Percentiles rank a stretch among this genome's conserved stretches.
Evolutionary conservation across 2,329 filamentous ascomycete genomes (phyloP).

Genomic region (Colletotrichum sp.): DNA sequence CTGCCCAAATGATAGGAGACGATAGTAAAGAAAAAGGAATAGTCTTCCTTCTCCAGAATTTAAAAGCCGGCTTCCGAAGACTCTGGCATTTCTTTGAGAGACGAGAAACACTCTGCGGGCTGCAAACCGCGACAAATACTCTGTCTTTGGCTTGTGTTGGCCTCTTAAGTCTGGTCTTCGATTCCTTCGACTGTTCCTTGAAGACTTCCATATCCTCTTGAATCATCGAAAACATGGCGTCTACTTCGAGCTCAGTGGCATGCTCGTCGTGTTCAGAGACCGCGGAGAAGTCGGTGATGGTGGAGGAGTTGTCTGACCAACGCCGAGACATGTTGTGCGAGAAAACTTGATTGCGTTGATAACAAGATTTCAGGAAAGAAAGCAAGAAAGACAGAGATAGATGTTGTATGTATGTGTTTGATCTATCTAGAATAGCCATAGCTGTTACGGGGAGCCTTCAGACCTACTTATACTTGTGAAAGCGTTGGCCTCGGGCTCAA

Average conservation of each 20-base stretch:
- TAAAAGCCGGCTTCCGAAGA: not conserved
- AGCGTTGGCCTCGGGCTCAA: too few relatives aligned
- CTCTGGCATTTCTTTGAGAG: not conserved
- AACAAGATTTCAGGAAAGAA: too few relatives aligned
- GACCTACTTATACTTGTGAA: too few relatives aligned
- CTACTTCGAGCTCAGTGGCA: not conserved
- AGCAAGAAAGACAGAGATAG: too few relatives aligned
- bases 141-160: not conserved
- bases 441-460: too few relatives aligned
- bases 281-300: not conserved
- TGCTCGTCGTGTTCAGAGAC: not conserved
- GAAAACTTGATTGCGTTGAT: too few relatives aligned
- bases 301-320: not conserved
- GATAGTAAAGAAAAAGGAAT: not conserved
- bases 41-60: not conserved
- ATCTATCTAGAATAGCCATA: too few relatives aligned
- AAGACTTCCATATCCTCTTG: not conserved
- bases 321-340: not conserved
- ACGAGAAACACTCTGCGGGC: not conserved
- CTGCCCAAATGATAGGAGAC: not conserved
- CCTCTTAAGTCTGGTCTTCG: not conserved
- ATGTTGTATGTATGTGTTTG: too few relatives aligned
- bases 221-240: not conserved
- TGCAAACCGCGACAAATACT: not conserved
- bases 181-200: not conserved